Percentiles rank a stretch among this genome's conserved stretches.
Conservation (phyloP, 2,329 filamentous ascomycete species). For the Hortaea sp. region DNA sequence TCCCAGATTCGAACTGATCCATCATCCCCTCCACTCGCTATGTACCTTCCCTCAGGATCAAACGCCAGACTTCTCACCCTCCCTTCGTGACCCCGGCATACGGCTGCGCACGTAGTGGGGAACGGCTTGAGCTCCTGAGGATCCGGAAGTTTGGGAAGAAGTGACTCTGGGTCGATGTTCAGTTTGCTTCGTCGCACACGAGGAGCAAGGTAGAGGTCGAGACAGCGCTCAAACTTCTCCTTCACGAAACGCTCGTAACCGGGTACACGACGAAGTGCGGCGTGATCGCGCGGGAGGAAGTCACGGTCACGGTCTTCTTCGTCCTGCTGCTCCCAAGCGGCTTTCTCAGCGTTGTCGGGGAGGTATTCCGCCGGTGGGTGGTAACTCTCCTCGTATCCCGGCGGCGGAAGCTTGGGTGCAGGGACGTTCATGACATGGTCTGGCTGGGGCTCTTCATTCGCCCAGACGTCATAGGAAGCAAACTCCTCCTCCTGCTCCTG, state of each 20-base stretch:
- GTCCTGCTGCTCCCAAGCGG: constrained; percentile 75
- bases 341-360: constrained; percentile 72
- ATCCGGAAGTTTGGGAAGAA: constrained; percentile 84
- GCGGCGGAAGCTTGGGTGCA: constrained; percentile 84
- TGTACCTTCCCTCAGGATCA: constrained; percentile 73
- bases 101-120: constrained; percentile 76
- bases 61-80: constrained; percentile 76
- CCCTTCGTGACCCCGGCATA: constrained; percentile 81
- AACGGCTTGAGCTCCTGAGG: constrained; percentile 92
- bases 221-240: constrained; percentile 88
- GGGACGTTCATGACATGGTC: constrained; percentile 91
- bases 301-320: constrained; percentile 86
- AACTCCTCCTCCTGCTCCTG: constrained; percentile 64
- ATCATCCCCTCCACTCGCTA: constrained; percentile 90
- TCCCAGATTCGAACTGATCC: constrained; percentile 89
- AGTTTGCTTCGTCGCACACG: constrained; percentile 85
- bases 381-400: constrained; percentile 91
- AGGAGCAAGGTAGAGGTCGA: constrained; percentile 92
- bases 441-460: constrained; percentile 72
- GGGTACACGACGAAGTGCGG: constrained; percentile 80
- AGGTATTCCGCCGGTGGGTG: constrained; percentile 93
- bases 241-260: constrained; percentile 86
- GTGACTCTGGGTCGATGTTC: constrained; percentile 89
- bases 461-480: constrained; percentile 83
- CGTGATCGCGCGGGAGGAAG: constrained; percentile 73